phyloP scores from a whole-genome alignment of 371 early-diverging fungal species.

The Mortierella sp. region DNA sequence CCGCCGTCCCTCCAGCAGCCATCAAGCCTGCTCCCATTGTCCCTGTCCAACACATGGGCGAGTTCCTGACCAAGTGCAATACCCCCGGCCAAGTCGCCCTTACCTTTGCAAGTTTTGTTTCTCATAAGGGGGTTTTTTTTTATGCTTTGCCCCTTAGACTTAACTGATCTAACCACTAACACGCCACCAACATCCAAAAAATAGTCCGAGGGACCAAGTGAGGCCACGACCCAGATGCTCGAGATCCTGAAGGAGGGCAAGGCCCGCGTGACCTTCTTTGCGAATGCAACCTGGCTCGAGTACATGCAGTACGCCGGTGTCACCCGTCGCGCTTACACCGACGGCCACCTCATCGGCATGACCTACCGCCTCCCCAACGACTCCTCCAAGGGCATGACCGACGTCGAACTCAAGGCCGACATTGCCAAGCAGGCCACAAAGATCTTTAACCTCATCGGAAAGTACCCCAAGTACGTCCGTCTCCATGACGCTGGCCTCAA shows the following conservation, averaged over 20 bases:
- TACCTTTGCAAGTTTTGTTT: conserved; percentile 61
- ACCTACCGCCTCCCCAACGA: conserved; percentile 70
- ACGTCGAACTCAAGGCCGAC: conserved; percentile 62
- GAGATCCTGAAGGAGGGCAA: conserved; percentile 66
- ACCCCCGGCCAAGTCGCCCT: conserved; percentile 67
- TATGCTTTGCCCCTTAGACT: background rate
- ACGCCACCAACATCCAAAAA: background rate
- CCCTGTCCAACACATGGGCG: conserved; percentile 54
- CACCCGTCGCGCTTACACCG: conserved; percentile 65
- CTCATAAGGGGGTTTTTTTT: conserved; percentile 34
- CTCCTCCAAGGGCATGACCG: conserved; percentile 60
- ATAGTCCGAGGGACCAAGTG: conserved; percentile 75
- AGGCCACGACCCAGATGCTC: conserved; percentile 68
- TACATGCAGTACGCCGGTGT: conserved; percentile 67
- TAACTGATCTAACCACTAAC: background rate
- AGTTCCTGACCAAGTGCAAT: conserved; percentile 60
- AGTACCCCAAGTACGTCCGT: conserved; percentile 71
- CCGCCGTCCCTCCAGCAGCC: conserved; percentile 7
- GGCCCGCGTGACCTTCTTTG: conserved; percentile 71
- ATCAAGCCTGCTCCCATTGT: conserved; percentile 40
- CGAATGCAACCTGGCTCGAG: conserved; percentile 69
- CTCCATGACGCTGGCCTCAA: conserved; percentile 65
- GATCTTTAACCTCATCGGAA: conserved; percentile 64
- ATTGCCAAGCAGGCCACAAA: conserved; percentile 64
- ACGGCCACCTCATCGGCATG: conserved; percentile 73